Base-by-base conservation (phyloP, 805 yeast species). In the Pachysolen tannophilus region DNA sequence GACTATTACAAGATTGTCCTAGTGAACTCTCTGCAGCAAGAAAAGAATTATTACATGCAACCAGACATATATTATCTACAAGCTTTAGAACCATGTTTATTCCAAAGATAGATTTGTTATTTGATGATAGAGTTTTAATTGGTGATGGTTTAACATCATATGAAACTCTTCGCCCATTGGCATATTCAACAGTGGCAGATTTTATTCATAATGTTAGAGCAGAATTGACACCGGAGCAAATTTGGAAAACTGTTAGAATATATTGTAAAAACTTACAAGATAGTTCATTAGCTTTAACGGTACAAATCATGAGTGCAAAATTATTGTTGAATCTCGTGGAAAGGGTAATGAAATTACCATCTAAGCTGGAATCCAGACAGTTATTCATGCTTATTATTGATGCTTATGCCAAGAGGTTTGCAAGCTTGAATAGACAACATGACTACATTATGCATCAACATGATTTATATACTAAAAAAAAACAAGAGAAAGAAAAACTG, bases 221-320 rank as follows among this genome's bases (percentile, higher is more conserved):
- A 33, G 94, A 88, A 45, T 62, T 92, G 35, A 78, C 83, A 1
- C 74, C 88, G 2, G 76, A 74, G 26, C 96, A 86, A 52, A 81
- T 92, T 8, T 80, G 94, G 79, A 78, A 81, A 39, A 84, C 96
- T 0, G 90, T 94, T 4, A 72, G 69, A 29, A 80, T 85, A 38
- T 92, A 86, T 51, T 81, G 95, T 49, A 72, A 70, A 20, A 78
- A 86, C 45, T 61, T 92, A 42, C 81, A 82, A 46, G 97, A 94
- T 52, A 77, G 75, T 43, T 63, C 88, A 0, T 60, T 92, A 43
- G 92, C 94, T 1, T 69, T 85, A 41, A 83, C 94, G 6, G 95
- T 88, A 25, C 97, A 94, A 55, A 83, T 88, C 8, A 87, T 92
- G 97, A 83, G 96, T 59, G 95, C 97, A 3, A 90, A 88, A 57